A percentile compares a stretch with the other conserved stretches of the same genome.
Evolutionary conservation across 371 early-diverging fungal species (phyloP).

Genomic region (Gilbertella persicaria): DNA sequence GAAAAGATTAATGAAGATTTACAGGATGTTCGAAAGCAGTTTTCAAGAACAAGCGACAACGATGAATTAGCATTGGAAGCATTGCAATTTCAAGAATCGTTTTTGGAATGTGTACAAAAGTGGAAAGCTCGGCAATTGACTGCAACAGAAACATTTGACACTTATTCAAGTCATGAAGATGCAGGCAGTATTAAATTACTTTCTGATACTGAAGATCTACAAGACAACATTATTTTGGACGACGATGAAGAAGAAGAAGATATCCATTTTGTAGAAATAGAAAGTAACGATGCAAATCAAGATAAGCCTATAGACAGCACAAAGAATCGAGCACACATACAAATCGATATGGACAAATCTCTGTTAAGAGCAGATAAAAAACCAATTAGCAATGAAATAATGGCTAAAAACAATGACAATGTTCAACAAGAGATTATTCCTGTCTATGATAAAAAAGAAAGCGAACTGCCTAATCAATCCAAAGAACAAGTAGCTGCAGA

Average conservation of each 20-base stretch:
- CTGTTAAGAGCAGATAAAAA: neutral
- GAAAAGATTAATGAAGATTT: conserved; percentile 27
- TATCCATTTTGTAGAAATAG: conserved; percentile 14
- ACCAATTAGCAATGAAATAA: too few species aligned
- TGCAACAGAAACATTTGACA: neutral
- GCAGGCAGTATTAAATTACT: neutral
- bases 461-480: too few species aligned
- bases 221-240: conserved; percentile 4
- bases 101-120: conserved; percentile 31
- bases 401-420: too few species aligned
- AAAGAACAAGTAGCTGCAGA: too few species aligned
- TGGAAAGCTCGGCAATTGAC: conserved; percentile 24
- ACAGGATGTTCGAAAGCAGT: conserved; percentile 35
- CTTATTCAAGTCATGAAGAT: neutral
- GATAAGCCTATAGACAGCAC: neutral
- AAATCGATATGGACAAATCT: neutral
- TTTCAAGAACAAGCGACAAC: conserved; percentile 50
- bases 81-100: conserved; percentile 40
- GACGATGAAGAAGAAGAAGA: conserved; percentile 26
- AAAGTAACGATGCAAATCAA: neutral
- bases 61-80: conserved; percentile 44
- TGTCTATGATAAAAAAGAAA: too few species aligned
- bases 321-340: neutral
- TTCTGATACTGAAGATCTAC: neutral
- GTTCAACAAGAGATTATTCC: too few species aligned